Base-by-base conservation (phyloP, 164 flowering plant genomes). In the Akebia trifoliata region DNA sequence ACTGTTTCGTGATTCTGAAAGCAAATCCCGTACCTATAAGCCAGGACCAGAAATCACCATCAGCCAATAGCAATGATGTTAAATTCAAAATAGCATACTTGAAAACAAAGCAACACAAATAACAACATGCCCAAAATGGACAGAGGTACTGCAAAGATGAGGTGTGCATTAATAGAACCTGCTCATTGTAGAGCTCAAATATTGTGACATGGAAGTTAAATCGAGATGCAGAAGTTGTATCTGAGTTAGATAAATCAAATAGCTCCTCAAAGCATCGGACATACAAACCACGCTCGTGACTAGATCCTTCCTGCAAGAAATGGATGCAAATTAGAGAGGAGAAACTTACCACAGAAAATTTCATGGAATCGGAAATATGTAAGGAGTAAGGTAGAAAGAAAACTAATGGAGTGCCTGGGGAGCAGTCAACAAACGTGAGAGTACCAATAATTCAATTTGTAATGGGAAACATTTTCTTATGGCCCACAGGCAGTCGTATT, bases 191-290 rank as follows among this genome's bases (percentile, higher is more conserved):
- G 40, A 94, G 83, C 69, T 94, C 96, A 71, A 80, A 79, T 42
- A 74, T 76, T 21, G 95, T 80, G 39, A 85, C 81, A 48, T 69
- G 83, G 67, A 94, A 94, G 49, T 71, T 70, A 58, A 73, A 88
- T 58, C 61, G 75, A 50, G 95, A 83, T 38, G 83, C 73, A 5
- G 83, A 78, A 68, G 93, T 82, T 51, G 80, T 69, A 72, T 94
- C 97, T 24, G 88, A 84, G 71, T 86, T 86, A 29, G 95, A 90
- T 62, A 94, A 67, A 82, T 94, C 99, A 79, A 90, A 94, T 45
- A 94, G 74, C 79, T 94, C 97, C 79, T 94, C 97, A 76, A 87
- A 94, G 70, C 91, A 80, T 42, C 97, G 82, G 39, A 77, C 81
- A 75, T 85, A 90, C 50, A 94, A 68, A 57, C 99, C 99, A 60